phyloP scores from a whole-genome alignment of 345 rosid species.

The Arabis hirsuta region DNA sequence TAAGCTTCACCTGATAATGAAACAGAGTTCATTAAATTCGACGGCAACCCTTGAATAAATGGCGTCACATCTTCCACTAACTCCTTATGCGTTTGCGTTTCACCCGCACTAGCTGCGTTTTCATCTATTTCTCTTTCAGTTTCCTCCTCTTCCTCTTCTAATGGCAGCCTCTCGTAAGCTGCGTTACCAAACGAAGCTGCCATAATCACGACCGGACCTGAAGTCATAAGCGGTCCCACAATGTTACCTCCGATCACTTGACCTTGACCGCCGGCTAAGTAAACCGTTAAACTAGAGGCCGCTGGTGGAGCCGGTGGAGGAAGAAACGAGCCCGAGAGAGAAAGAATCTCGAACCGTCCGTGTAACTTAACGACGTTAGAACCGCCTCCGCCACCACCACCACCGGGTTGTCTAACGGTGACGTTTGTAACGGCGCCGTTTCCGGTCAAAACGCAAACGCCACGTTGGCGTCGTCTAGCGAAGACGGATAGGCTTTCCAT shows the following conservation, averaged over 20 bases:
- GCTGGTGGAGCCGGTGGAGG: slow-evolving; percentile 92
- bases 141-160: slow-evolving; percentile 65
- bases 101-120: slow-evolving; percentile 27
- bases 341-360: slow-evolving; percentile 81
- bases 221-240: slow-evolving; percentile 73
- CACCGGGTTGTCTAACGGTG: slow-evolving; percentile 62
- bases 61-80: slow-evolving; percentile 59
- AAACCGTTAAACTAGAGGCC: slow-evolving; percentile 73
- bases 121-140: slow-evolving; percentile 38
- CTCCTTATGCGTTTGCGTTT: slow-evolving; percentile 58
- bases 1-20: slow-evolving; percentile 60
- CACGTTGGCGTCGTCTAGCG: slow-evolving; percentile 71
- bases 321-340: slow-evolving; percentile 79
- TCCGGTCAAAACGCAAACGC: slow-evolving; percentile 79
- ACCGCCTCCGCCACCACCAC: neutral
- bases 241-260: slow-evolving; percentile 85
- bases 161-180: slow-evolving; percentile 79
- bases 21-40: slow-evolving; percentile 66
- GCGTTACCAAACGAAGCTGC: slow-evolving; percentile 96
- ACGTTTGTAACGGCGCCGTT: slow-evolving; percentile 78
- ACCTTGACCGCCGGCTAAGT: slow-evolving; percentile 86
- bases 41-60: slow-evolving; percentile 60
- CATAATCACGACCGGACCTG: slow-evolving; percentile 83
- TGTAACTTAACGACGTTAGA: slow-evolving; percentile 64
- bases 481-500: slow-evolving; percentile 75